Conservation (phyloP, 2,329 filamentous ascomycete species). For the Botryosphaeria agaves region DNA sequence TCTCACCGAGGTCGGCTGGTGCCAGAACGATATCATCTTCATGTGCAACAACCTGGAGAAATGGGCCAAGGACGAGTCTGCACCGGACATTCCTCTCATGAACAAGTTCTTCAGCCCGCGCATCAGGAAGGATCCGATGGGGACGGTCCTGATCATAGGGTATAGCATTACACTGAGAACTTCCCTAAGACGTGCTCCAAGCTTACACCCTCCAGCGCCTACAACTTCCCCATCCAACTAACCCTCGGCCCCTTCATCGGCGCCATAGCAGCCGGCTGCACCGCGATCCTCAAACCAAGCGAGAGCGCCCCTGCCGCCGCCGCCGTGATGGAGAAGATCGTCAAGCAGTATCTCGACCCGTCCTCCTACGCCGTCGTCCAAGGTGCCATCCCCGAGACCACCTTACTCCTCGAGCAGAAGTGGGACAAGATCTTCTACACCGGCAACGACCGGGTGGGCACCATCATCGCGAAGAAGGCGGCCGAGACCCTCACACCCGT, state of each 20-base stretch:
- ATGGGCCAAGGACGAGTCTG: constrained; percentile 68
- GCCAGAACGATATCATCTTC: constrained; percentile 66
- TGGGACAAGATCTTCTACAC: constrained; percentile 99
- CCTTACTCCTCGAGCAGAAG: constrained; percentile 66
- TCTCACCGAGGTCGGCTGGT: constrained; percentile 60
- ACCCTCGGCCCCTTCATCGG: constrained; percentile 65
- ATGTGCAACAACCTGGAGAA: constrained; percentile 59
- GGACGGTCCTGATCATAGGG: constrained; percentile 71
- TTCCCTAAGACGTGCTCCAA: constrained; percentile 1
- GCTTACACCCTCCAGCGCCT: constrained; percentile 37
- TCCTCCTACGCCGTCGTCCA: constrained; percentile 64
- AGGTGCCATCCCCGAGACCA: constrained; percentile 64
- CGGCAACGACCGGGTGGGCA: constrained; percentile 56
- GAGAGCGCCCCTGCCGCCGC: constrained; percentile 64
- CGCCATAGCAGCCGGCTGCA: constrained; percentile 84
- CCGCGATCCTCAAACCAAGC: constrained; percentile 77
- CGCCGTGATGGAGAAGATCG: constrained; percentile 61
- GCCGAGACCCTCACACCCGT: constrained; percentile 55
- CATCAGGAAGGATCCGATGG: constrained; percentile 76
- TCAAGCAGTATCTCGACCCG: constrained; percentile 60
- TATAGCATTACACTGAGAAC: constrained; percentile 11
- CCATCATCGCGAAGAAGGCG: constrained; percentile 34
- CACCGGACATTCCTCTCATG: constrained; percentile 49
- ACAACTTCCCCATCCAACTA: constrained; percentile 85
- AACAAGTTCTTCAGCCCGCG: constrained; percentile 55